Conservation (phyloP, 2,329 filamentous ascomycete species). For the Trichoderma breve region DNA sequence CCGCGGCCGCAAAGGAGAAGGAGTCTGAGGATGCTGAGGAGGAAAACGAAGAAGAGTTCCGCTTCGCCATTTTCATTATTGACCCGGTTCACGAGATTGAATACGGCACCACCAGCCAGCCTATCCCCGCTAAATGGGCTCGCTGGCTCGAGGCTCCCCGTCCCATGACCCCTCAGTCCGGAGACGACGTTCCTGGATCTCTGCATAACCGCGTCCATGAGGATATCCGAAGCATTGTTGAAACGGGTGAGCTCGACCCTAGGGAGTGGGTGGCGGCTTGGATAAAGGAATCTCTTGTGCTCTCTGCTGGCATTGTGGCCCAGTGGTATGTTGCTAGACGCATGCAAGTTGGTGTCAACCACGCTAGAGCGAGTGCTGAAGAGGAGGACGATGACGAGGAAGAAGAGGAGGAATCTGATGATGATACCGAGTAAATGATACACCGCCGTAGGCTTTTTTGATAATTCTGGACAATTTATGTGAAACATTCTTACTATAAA, state of each 20-base stretch:
- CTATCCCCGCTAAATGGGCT: slow-evolving; percentile 80
- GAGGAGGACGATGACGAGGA: slow-evolving; percentile 5
- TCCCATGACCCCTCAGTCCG: slow-evolving; percentile 53
- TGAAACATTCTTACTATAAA: too few relatives aligned
- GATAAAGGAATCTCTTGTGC: slow-evolving; percentile 81
- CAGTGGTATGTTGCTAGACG: slow-evolving; percentile 91
- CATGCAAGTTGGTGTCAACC: slow-evolving; percentile 91
- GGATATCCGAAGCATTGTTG: slow-evolving; percentile 83
- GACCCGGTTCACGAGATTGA: slow-evolving; percentile 91
- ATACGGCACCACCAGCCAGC: slow-evolving; percentile 79
- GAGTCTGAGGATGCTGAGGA: slow-evolving; percentile 50
- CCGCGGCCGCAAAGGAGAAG: slow-evolving; percentile 54
- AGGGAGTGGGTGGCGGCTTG: slow-evolving; percentile 97
- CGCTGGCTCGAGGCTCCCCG: slow-evolving; percentile 81
- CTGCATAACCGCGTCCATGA: slow-evolving; percentile 58
- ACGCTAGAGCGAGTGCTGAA: slow-evolving; percentile 45
- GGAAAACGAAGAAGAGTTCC: slow-evolving; percentile 56
- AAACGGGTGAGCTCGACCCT: slow-evolving; percentile 74
- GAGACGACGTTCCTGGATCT: slow-evolving; percentile 44
- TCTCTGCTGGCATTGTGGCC: slow-evolving; percentile 81
- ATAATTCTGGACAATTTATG: neutral
- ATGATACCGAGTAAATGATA: slow-evolving; percentile 14
- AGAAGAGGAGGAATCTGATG: slow-evolving; percentile 1
- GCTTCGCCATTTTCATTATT: slow-evolving; percentile 75
- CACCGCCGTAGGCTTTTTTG: neutral